These are phyloP conservation scores for Cadophora luteo-olivacea DNA, from an alignment of 2,329 filamentous ascomycete genomes.

Conservation along the genomic window DNA sequence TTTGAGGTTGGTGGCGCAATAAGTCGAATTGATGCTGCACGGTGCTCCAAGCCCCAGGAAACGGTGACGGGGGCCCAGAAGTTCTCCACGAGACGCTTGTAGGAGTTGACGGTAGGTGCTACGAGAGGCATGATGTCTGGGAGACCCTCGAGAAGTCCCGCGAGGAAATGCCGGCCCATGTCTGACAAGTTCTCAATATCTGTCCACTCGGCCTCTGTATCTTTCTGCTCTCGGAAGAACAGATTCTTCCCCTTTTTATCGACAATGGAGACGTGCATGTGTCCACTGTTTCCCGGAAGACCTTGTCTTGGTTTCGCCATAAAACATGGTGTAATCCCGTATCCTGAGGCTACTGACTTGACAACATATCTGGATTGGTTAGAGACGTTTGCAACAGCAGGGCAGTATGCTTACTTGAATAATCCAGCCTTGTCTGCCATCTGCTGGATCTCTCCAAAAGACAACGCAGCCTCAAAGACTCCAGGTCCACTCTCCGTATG, in stretches of 20 bases:
- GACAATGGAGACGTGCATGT: constrained; percentile 92
- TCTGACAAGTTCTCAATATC: constrained; percentile 86
- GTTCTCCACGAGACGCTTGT: constrained; percentile 97
- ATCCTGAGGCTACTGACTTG: constrained; percentile 84
- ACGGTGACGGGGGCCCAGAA: constrained; percentile 99
- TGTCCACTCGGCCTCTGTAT: constrained; percentile 73
- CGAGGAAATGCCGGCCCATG: constrained; percentile 89
- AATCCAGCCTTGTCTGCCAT: constrained; percentile 93
- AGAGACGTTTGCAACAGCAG: constrained; percentile 1
- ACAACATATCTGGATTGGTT: constrained; percentile 70
- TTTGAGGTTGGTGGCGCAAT: constrained; percentile 89
- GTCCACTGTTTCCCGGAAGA: constrained; percentile 91
- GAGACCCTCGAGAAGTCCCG: constrained; percentile 85
- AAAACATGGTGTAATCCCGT: constrained; percentile 94
- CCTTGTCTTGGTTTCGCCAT: constrained; percentile 97
- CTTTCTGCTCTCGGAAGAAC: constrained; percentile 74
- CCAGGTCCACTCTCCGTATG: constrained; percentile 94
- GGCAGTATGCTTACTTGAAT: constrained; percentile 73
- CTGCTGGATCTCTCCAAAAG: constrained; percentile 83
- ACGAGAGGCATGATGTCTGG: constrained; percentile 96
- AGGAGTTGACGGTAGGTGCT: constrained; percentile 95
- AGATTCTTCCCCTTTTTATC: constrained; percentile 84
- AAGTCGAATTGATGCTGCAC: constrained; percentile 86
- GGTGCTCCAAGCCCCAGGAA: constrained; percentile 95
- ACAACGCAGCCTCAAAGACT: constrained; percentile 93